These are phyloP conservation scores for Trichoderma virens DNA, from an alignment of 495 filamentous ascomycete species.

Conservation along the genomic window DNA sequence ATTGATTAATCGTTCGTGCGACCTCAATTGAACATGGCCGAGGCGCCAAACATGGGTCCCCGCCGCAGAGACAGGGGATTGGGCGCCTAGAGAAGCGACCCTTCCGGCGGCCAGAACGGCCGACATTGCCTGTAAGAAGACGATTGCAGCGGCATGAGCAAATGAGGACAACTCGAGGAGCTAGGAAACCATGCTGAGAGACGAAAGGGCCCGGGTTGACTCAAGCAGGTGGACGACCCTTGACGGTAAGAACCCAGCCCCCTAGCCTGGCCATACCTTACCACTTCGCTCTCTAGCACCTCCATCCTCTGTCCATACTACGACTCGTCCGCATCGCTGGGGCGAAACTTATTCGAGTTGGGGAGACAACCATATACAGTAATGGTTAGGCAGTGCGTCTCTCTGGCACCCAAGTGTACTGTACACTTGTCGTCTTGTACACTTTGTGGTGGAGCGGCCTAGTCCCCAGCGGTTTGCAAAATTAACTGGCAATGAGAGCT, in stretches of 20 bases:
- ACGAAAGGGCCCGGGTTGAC: background rate
- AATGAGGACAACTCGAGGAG: background rate
- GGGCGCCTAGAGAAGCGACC: conserved; percentile 7
- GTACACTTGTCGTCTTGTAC: too few relatives aligned
- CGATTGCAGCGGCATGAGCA: background rate
- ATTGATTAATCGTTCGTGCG: conserved; percentile 9
- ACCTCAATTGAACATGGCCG: conserved; percentile 5
- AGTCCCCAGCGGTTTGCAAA: conserved; percentile 45
- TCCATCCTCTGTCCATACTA: background rate
- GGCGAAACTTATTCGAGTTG: conserved; percentile 39
- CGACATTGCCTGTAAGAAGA: background rate
- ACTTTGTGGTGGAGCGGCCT: conserved; percentile 55
- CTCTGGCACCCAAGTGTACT: conserved; percentile 28
- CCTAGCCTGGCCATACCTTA: background rate
- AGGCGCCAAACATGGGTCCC: background rate
- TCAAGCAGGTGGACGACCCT: background rate
- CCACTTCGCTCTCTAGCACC: background rate
- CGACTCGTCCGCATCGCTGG: conserved; percentile 11
- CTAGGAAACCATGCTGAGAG: background rate
- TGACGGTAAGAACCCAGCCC: background rate
- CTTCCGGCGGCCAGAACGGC: conserved; percentile 6
- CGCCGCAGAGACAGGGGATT: background rate
- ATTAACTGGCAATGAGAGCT: conserved; percentile 75
- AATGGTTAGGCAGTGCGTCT: conserved; percentile 7
- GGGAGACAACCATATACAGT: conserved; percentile 30